Evolutionary conservation across 257 asterid genomes (phyloP), one percentile per base, ranked within the genome.

Genomic region (Solanum sitiens): DNA sequence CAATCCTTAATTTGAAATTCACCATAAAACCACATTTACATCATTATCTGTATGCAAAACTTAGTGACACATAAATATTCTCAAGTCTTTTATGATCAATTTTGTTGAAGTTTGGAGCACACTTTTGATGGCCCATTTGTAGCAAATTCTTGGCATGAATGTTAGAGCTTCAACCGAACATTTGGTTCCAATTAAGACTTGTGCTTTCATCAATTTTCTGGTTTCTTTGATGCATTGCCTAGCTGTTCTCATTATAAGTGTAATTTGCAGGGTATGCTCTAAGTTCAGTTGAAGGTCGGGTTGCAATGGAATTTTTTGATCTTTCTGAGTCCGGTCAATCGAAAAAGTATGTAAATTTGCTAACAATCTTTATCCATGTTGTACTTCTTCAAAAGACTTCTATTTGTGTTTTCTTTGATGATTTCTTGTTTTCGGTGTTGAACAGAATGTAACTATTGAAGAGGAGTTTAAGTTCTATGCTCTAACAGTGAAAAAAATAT

Each of bases 271-370:
- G 99, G 87, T 96, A 95, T 92, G 99, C 99, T 90, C 97, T 96
- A 76, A 96, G 98, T 90, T 96, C 99, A 63, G 97, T 96, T 75
- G 98, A 96, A 91, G 99, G 98, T 35, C 93, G 99, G 42, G 98
- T 96, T 44, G 98, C 98, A 53, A 96, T 95, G 98, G 98, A 96
- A 88, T 96, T 93, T 86, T 95, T 95, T 68, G 98, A 95, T 93
- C 93, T 94, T 80, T 94, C 99, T 2, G 98, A 94, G 83, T 87
- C 95, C 77, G 98, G 99, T 85, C 98, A 96, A 85, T 86, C 93
- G 44, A 96, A 94, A 59, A 96, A 95, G 98, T 96, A 95, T 45
- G 98, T 88, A 74, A 72, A 50, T 85, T 18, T 6, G 11, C 79
- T 80, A 30, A 30, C 70, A 0, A 18, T 50, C 70, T 50, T 82